Base-by-base conservation (phyloP, 768 basidiomycete genomes). In the Pisolithus tinctorius region DNA sequence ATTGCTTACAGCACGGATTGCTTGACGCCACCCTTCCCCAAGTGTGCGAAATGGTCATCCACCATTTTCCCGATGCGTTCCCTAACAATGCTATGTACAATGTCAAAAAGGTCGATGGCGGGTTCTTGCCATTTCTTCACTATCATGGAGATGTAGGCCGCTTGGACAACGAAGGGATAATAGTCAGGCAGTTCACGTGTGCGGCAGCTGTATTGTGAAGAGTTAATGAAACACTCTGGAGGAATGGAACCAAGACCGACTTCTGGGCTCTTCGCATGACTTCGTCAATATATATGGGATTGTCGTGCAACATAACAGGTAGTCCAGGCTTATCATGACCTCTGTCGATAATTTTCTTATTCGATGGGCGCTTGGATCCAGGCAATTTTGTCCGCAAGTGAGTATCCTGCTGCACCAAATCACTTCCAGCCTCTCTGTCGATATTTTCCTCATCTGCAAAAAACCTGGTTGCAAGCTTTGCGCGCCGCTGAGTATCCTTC, bases 181-280 rank as follows among this genome's bases (percentile, higher is more conserved):
- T 77, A 75, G 11, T 78, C 82, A 0, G 85, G 86, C 0, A 88
- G 73, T 57, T 88, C 86, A 1, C 88, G 78, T 1, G 85, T 83
- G 4, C 82, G 75, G 1, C 86, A 79, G 23, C 88, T 89, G 51
- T 16, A 36, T 30, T 47, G 39, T 14, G 26, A 47, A 16, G 25
- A 36, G 17, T 11, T 31, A 26, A 17, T 4, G n/a, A 3, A 0
- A 16, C 8, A 31, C 4, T 2, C 8, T 16, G 2, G 16, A 14
- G 8, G 8, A 30, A 13, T 20, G 16, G 9, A 20, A 36, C 20
- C 16, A 13, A 40, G 10, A 67, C 79, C 23, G 59, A 84, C 84
- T 67, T 58, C 27, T 71, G 60, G 0, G 80, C 80, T 2, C 66
- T 64, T 10, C 65, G 49, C 42, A 79, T 57, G 4, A 85, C 80